Base-by-base conservation (phyloP, 169 alveolate genomes). In the Plasmodium relictum region DNA sequence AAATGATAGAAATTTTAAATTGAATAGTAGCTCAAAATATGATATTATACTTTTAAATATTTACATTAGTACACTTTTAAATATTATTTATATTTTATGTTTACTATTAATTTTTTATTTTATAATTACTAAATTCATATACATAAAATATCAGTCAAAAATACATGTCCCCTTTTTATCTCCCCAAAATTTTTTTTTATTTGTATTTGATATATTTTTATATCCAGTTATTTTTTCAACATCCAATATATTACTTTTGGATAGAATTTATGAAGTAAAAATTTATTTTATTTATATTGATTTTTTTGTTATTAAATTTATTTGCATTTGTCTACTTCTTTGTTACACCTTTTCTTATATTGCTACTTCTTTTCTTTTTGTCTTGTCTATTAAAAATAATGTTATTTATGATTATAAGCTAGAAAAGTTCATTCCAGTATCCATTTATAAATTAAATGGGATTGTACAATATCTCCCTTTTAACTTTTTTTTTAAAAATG, bases 51-150 rank as follows among this genome's bases (percentile, higher is more conserved):
- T 74, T 20, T 16, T 74, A 44, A 61, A 74, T 61, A 74, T 50
- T 7, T 74, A 41, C 41, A 54, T 74, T 74, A 74, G 88, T n/a
- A 50, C 71, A 37, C 88, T 74, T 61, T 42, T 74, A 41, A 58
- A 74, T 9, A 74, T 61, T 54, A 62, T 74, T 16, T 22, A 6
- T 66, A 20, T 74, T 8, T 18, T 61, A 16, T 50, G 58, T 42
- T 59, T 74, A 10, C 20, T 74, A 14, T n/a, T 37, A 42, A 37
- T 61, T 16, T 50, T 74, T 42, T 48, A 74, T 74, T 74, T 74
- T 42, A 44, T 74, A 12, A 18, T 20, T 59, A 7, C 41, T 6
- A 74, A 74, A 74, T 74, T 18, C 20, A 61, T 50, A 22, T 24
- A 14, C 16, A 74, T 16, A 65, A n/a, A 26, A n/a, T n/a, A 22